Evolutionary conservation across 2,329 filamentous ascomycete genomes (phyloP), one percentile per base, ranked within the genome.

Genomic region (Colletotrichum lini): DNA sequence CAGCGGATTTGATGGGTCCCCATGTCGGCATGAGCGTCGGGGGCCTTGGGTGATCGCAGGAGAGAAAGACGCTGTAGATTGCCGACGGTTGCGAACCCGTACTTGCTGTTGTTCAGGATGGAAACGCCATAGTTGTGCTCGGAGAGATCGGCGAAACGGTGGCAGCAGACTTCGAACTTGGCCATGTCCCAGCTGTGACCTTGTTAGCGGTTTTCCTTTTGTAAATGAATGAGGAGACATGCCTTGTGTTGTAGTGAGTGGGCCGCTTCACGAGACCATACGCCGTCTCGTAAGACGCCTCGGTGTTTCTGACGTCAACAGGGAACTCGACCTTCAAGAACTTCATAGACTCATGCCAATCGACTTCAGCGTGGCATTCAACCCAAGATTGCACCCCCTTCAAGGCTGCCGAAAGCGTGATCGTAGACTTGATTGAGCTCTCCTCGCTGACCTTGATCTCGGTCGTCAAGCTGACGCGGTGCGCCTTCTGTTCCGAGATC

Each of bases 301-400:
- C 95, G 0, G 93, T 97, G 82, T 96, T 98, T 75, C 91, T 90
- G 73, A 98, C 88, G 77, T 97, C 92, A 73, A 98, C 95, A 0
- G 96, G 96, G 83, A 99, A 99, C 80, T 99, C 96, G 61, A 98
- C 96, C 86, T 99, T 99, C 78, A 99, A 89, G 87, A 98, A 98
- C 79, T 96, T 97, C 92, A 96, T 98, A 15, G 91, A 94, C 82
- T 99, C 96, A 75, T 92, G 93, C 96, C 96, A 99, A 79, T 98
- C 94, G n/a, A 98, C 94, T 75, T 97, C 94, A 61, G 92, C 93
- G 50, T 90, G 88, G 73, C 96, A 91, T 74, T 97, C 93, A 18
- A 98, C 88, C 74, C 90, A 91, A 0, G 92, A 92, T 42, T 90
- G 88, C 44, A 90, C 84, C 49, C 89, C 89, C 61, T 90, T 86